Base-by-base conservation (phyloP, 441 rosid genomes). In the Mallotus repandus region DNA sequence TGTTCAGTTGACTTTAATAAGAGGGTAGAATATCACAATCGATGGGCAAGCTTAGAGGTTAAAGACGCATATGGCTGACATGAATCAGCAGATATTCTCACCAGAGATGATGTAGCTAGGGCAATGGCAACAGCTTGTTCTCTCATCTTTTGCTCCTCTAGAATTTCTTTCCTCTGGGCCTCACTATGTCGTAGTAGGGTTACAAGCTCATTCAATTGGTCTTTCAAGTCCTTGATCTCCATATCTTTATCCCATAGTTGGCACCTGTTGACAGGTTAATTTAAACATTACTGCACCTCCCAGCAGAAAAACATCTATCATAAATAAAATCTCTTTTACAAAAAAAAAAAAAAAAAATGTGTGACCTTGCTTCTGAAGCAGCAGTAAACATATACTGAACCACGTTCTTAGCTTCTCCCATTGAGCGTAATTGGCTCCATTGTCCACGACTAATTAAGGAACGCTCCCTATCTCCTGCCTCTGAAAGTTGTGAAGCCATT, bases 401-500 rank as follows among this genome's bases (percentile, higher is more conserved):
- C 79, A 96, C 84, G 84, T 86, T 93, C 89, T 96, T 96, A 13
- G 98, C 98, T 74, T 96, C 98, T 78, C 88, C 96, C 98, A 96
- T 93, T 74, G 98, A 92, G 12, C 93, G 92, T 80, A 96, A 78
- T 78, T 96, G 98, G 85, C 85, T 93, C 99, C 99, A 96, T 59
- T 94, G 97, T 59, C 99, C 99, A 78, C 97, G 96, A 73, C 72
- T 88, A 66, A 86, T 84, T 66, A 96, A 85, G 57, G 87, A 89
- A 68, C 98, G 96, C 69, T 96, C 99, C 35, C 97, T 81, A 75
- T 96, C 98, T 81, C 88, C 97, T 75, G 98, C 99, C 84, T 93
- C 99, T 16, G 96, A 93, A 74, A 96, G 97, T 83, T 96, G 98
- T 76, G 98, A 93, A 66, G 99, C 98, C 99, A 96, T 96, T 52